Evolutionary conservation across 2,329 filamentous ascomycete genomes (phyloP), one percentile per base, ranked within the genome.

Genomic region (Verticillium tricorpus): DNA sequence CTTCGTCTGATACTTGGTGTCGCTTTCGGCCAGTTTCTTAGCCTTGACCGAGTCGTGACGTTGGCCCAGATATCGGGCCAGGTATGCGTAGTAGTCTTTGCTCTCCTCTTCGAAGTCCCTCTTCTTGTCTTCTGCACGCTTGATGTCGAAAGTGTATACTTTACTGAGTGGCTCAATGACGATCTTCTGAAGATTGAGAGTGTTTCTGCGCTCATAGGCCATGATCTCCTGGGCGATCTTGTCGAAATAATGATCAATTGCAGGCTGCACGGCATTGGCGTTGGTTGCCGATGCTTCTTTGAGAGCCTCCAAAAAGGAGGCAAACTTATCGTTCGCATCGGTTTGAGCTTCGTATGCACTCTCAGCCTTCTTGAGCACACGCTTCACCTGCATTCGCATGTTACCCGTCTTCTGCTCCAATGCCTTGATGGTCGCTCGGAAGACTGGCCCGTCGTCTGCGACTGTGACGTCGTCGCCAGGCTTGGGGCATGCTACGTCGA

Each of bases 61-160:
- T 74, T 98, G 94, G 35, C 95, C 95, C n/a, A 99, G 85, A 76
- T 99, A 99, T 56, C 93, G 88, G 65, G 93, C 91, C 58, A 98
- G 91, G 72, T 97, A 99, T 65, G 90, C 89, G 76, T 99, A 99
- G 77, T 97, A 99, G 73, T 99, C 95, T 74, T 96, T 95, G 79
- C 94, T 98, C 74, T 99, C 95, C 71, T 99, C 95, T 66, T 99
- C 95, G 69, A 99, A 99, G 69, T 98, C 95, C 67, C 95, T 92
- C 77, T 95, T 96, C 80, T 99, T 99, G 50, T 90, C 84, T 71
- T 99, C 95, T 31, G 94, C 96, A 74, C 97, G 93, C 76, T 99
- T 99, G 79, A 99, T 98, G 70, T 99, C 96, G 66, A 94, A 84
- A 64, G 92, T 92, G 76, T 99, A 99, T 15, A 99, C 80, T 76